Evolutionary conservation across 331 rosid genomes (phyloP).

Genomic region (Saraca asoca): DNA sequence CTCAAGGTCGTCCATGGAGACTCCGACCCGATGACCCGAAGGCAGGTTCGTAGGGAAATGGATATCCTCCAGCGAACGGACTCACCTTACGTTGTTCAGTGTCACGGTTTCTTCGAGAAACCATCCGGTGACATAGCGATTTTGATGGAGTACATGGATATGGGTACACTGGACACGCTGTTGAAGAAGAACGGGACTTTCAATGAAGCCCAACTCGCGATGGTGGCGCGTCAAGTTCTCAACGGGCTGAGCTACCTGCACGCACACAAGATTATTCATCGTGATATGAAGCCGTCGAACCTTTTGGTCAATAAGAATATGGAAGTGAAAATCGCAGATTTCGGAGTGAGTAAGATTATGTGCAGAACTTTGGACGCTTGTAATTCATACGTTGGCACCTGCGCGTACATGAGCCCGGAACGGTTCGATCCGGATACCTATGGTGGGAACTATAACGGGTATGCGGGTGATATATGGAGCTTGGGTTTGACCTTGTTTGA

Average conservation of each 20-base stretch:
- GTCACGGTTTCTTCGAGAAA: slow-evolving; percentile 69
- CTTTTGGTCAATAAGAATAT: slow-evolving; percentile 55
- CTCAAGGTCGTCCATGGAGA: slow-evolving; percentile 60
- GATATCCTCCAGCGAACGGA: slow-evolving; percentile 86
- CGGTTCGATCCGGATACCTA: slow-evolving; percentile 80
- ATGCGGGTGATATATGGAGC: slow-evolving; percentile 86
- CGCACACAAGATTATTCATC: slow-evolving; percentile 74
- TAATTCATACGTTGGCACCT: slow-evolving; percentile 86
- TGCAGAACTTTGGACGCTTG: slow-evolving; percentile 75
- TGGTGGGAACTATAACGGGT: slow-evolving; percentile 84
- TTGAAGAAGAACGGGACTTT: slow-evolving; percentile 55
- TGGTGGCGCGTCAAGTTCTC: slow-evolving; percentile 68
- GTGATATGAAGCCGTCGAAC: slow-evolving; percentile 84
- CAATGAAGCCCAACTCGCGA: slow-evolving; percentile 51
- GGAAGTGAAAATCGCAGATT: slow-evolving; percentile 81
- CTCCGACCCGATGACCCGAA: slow-evolving; percentile 63
- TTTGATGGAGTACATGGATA: slow-evolving; percentile 77
- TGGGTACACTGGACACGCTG: slow-evolving; percentile 60
- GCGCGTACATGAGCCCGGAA: slow-evolving; percentile 98
- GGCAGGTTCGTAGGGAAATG: slow-evolving; percentile 66
- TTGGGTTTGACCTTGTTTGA: slow-evolving; percentile 81
- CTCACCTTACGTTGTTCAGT: slow-evolving; percentile 66
- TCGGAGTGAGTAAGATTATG: slow-evolving; percentile 85
- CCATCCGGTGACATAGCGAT: slow-evolving; percentile 80
- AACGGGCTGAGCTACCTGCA: slow-evolving; percentile 75